These are phyloP conservation scores for Schizochytrium sp. DNA, from an alignment of 108 stramenopile genomes.

Conservation along the genomic window DNA sequence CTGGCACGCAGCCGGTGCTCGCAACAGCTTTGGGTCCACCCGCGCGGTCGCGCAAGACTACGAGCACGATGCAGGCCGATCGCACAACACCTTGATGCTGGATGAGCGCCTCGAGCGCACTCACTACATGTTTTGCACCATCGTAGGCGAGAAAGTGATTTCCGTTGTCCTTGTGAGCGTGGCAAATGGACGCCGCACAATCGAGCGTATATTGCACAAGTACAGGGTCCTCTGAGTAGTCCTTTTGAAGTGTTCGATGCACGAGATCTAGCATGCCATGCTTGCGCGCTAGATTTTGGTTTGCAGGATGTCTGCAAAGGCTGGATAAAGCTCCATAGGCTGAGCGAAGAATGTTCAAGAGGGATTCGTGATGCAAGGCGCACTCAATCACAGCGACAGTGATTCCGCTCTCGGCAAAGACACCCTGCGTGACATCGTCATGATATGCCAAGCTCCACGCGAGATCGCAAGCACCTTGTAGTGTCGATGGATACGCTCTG, in stretches of 20 bases:
- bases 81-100: not conserved
- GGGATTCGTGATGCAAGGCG: not conserved
- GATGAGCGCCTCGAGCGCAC: not conserved
- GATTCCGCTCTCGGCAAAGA: not conserved
- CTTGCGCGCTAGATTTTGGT: not conserved
- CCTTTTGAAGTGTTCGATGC: not conserved
- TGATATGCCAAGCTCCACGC: slow-evolving; percentile 7
- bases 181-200: not conserved
- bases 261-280: not conserved
- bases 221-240: not conserved
- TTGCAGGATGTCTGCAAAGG: not conserved
- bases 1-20: not conserved
- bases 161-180: not conserved
- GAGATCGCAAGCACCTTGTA: not conserved
- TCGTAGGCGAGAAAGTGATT: not conserved
- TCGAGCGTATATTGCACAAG: slow-evolving; percentile 14
- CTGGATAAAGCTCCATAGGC: not conserved
- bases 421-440: not conserved
- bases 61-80: not conserved
- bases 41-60: not conserved
- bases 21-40: not conserved
- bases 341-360: not conserved
- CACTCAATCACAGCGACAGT: not conserved
- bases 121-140: not conserved
- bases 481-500: not conserved